Evolutionary conservation across 805 yeast species (phyloP).

Genomic region (Metschnikowia santaceciliae): DNA sequence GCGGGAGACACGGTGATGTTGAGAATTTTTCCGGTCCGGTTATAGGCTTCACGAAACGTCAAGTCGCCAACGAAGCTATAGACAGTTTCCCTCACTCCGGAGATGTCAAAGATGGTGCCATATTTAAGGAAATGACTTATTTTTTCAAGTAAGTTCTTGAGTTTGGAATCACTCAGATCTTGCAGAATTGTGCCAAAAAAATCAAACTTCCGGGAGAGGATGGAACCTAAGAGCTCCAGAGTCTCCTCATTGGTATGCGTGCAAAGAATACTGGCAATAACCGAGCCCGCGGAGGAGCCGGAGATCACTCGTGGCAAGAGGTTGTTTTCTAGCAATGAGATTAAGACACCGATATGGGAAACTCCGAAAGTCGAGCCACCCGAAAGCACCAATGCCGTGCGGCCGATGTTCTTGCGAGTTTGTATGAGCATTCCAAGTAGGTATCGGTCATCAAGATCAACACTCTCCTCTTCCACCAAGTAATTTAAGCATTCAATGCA

Average conservation of each 20-base stretch:
- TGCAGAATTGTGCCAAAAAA: constrained; percentile 37
- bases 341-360: constrained; percentile 87
- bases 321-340: constrained; percentile 69
- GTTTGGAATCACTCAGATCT: constrained; percentile 41
- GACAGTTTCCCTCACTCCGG: constrained; percentile 69
- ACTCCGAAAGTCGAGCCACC: constrained; percentile 97
- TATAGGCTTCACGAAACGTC: constrained; percentile 91
- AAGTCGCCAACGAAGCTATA: constrained; percentile 77
- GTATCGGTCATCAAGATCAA: constrained; percentile 59
- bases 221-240: constrained; percentile 50
- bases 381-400: constrained; percentile 89
- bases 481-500: constrained; percentile 50
- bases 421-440: constrained; percentile 77
- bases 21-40: constrained; percentile 87
- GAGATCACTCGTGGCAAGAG: constrained; percentile 83
- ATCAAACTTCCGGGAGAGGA: constrained; percentile 54
- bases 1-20: constrained; percentile 94
- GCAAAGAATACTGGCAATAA: constrained; percentile 85
- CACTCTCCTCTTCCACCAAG: constrained; percentile 36
- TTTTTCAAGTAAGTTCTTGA: constrained; percentile 42
- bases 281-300: constrained; percentile 96
- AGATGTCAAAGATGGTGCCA: constrained; percentile 86
- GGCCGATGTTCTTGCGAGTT: constrained; percentile 85
- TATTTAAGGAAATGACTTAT: constrained; percentile 61
- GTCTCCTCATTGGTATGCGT: constrained; percentile 74